These are phyloP conservation scores for Phytophthora pinifolia DNA, from an alignment of 352 stramenopile species.

Conservation along the genomic window DNA sequence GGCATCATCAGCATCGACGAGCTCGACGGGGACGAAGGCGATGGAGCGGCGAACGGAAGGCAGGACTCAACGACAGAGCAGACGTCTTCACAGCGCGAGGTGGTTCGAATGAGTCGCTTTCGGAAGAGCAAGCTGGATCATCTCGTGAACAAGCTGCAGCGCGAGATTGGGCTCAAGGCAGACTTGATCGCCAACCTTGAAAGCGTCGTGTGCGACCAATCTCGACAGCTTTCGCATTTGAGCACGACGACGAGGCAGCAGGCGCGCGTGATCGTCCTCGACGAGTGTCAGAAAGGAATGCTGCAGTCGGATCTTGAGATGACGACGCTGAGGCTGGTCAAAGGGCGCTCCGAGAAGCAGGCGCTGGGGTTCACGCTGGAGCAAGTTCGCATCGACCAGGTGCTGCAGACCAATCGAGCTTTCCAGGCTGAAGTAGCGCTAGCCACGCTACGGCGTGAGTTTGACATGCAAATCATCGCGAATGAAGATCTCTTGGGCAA, in stretches of 20 bases:
- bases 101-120: constrained; percentile 65
- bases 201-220: constrained; percentile 56
- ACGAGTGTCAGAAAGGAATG: constrained; percentile 56
- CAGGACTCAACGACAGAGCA: neutral
- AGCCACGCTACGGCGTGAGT: constrained; percentile 38
- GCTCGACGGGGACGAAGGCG: constrained; percentile 5
- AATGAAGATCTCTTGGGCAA: constrained; percentile 57
- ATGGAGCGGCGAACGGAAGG: neutral
- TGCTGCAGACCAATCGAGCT: constrained; percentile 43
- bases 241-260: constrained; percentile 48
- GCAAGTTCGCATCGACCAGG: constrained; percentile 46
- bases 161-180: constrained; percentile 42
- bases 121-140: constrained; percentile 69
- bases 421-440: constrained; percentile 49
- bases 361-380: constrained; percentile 25
- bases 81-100: constrained; percentile 17
- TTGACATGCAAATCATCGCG: constrained; percentile 48
- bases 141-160: constrained; percentile 58
- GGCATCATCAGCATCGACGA: constrained; percentile 21
- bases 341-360: constrained; percentile 23
- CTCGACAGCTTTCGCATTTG: constrained; percentile 43
- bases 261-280: constrained; percentile 32
- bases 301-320: constrained; percentile 49
- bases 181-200: constrained; percentile 57
- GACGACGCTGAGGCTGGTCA: constrained; percentile 23